A percentile compares a stretch with the other conserved stretches of the same genome.
These are phyloP conservation scores for Beta lomatogona DNA, from an alignment of 179 eudicot genomes.

Conservation along the genomic window DNA sequence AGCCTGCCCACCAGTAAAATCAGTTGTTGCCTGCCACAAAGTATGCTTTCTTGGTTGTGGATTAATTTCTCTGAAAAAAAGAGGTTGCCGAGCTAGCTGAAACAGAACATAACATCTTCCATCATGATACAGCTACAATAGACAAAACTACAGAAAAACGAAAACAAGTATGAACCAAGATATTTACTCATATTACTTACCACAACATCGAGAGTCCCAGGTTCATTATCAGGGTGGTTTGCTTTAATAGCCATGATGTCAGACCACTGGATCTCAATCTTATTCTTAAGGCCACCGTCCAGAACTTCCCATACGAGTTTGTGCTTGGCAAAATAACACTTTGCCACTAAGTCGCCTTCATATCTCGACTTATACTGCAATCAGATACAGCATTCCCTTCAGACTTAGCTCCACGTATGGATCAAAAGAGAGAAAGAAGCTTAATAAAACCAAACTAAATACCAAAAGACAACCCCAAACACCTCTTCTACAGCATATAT, in stretches of 20 bases:
- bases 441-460: background rate
- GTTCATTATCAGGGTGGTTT: constrained; percentile 65
- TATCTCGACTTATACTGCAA: constrained; percentile 83
- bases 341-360: constrained; percentile 92
- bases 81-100: constrained; percentile 83
- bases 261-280: constrained; percentile 97
- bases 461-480: background rate
- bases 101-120: constrained; percentile 25
- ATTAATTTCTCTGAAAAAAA: constrained; percentile 88
- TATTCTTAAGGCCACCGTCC: constrained; percentile 91
- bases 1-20: constrained; percentile 91
- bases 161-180: background rate
- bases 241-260: constrained; percentile 88
- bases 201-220: constrained; percentile 87
- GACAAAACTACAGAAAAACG: background rate
- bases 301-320: constrained; percentile 97
- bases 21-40: constrained; percentile 92
- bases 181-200: constrained; percentile 36
- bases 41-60: constrained; percentile 98
- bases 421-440: background rate
- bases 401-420: background rate
- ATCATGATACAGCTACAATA: constrained; percentile 17
- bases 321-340: constrained; percentile 97
- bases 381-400: background rate
- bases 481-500: background rate